These are phyloP conservation scores for Euptelea pleiosperma DNA, from an alignment of 164 flowering plant species.

Conservation along the genomic window DNA sequence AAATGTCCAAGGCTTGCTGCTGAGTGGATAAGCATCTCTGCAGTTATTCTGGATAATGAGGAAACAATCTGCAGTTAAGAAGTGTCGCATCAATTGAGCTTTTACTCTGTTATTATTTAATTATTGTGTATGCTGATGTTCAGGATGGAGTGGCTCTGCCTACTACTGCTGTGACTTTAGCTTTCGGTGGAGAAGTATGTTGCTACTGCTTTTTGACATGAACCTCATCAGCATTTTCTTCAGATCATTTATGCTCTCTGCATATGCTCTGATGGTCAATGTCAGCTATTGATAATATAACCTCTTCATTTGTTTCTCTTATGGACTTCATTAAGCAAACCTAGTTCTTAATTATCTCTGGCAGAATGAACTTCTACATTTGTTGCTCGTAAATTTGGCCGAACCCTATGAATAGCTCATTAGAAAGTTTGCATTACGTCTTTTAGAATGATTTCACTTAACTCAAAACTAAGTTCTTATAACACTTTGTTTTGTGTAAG, in stretches of 20 bases:
- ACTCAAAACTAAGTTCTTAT: too few species aligned
- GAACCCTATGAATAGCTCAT: too few species aligned
- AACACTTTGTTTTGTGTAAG: too few species aligned
- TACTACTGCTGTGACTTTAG: slow-evolving; percentile 65
- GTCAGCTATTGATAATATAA: not conserved
- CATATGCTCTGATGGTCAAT: not conserved
- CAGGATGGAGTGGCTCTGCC: slow-evolving; percentile 97
- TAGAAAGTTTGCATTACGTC: too few species aligned
- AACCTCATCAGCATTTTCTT: not conserved
- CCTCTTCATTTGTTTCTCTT: not conserved
- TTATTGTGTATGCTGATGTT: slow-evolving; percentile 18
- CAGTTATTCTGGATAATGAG: not conserved
- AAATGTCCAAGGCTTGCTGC: too few species aligned
- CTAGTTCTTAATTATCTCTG: too few species aligned
- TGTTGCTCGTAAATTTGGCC: too few species aligned
- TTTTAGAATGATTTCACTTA: too few species aligned
- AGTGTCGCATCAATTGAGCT: not conserved
- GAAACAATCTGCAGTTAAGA: not conserved
- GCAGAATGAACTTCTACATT: too few species aligned
- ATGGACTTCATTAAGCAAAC: not conserved
- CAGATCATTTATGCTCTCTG: not conserved
- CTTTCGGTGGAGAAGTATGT: slow-evolving; percentile 93
- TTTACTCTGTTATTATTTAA: not conserved
- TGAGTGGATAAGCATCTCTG: too few species aligned
- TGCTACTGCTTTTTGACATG: slow-evolving; percentile 1